Base-by-base conservation (phyloP, 1,284 basidiomycete genomes). In the Puccinia triticina region DNA sequence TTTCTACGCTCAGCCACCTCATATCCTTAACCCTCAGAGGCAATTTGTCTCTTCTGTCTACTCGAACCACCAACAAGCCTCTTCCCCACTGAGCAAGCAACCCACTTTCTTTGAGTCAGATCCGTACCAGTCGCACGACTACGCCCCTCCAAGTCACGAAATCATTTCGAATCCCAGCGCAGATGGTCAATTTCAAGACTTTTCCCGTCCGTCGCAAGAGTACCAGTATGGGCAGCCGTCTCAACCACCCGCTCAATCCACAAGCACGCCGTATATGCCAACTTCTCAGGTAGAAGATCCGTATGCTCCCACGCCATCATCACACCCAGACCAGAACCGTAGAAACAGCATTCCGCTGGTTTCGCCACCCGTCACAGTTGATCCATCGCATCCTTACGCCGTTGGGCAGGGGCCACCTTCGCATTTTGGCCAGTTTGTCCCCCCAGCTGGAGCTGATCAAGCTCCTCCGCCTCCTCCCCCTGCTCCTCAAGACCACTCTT, bases 261-360 rank as follows among this genome's bases (percentile, higher is more conserved):
- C 71, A 73, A 73, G 71, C 50, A 57, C 29, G 29, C 71, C n/a
- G 29, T 73, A 37, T 55, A 53, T 73, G 71, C 71, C 48, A 26
- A 55, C 48, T 37, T 73, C 71, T 34, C 71, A 73, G 48, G 29
- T 26, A 57, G 71, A 73, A 73, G 71, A 73, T 73, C 71, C 71
- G n/a, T 73, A 73, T 55, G 71, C 71, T 50, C 50, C 71, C 50
- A 16, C 29, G 14, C 29, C 2, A 29, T 40, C 50, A n/a, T 34
- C 64, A 66, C 34, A 66, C 23, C 37, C 37, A 37, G 61, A 37
- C 61, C 32, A 64, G 29, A 37, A 64, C 61, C n/a, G n/a, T n/a
- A 46, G 67, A 29, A 50, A 73, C 29, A 21, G 23, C n/a, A 23
- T 55, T 37, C 32, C 29, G 26, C 48, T 61, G 29, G 37, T 37